These are phyloP conservation scores for Rosa hybrid DNA, from an alignment of 331 rosid genomes.

Conservation along the genomic window DNA sequence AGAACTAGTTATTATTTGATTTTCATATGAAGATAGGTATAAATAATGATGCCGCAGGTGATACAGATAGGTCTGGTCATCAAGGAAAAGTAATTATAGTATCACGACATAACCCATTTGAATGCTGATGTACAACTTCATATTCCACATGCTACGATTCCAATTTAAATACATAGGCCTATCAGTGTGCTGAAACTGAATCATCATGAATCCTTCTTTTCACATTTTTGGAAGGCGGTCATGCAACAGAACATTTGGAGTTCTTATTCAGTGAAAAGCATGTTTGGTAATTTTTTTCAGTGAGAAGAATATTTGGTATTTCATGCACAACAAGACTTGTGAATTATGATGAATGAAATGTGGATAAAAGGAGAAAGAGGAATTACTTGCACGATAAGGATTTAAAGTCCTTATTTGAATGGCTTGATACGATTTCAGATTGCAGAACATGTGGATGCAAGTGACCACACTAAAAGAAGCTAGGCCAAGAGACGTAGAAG, in stretches of 20 bases:
- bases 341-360: neutral
- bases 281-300: neutral
- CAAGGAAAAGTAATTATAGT: neutral
- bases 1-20: too few relatives aligned
- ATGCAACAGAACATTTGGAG: neutral
- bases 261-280: too few relatives aligned
- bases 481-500: conserved; percentile 71
- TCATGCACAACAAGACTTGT: neutral
- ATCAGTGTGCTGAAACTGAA: neutral
- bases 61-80: neutral
- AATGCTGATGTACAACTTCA: neutral
- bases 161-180: neutral
- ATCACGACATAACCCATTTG: neutral
- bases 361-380: conserved; percentile 5
- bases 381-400: conserved; percentile 94
- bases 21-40: too few relatives aligned
- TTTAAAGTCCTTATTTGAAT: conserved; percentile 86
- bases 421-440: conserved; percentile 91
- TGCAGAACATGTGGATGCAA: conserved; percentile 92
- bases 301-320: neutral
- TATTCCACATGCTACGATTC: neutral
- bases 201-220: neutral
- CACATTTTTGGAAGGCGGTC: neutral
- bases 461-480: conserved; percentile 80
- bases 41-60: neutral